Base-by-base conservation (phyloP, 2,329 filamentous ascomycete species). In the Fonsecaea nubica region DNA sequence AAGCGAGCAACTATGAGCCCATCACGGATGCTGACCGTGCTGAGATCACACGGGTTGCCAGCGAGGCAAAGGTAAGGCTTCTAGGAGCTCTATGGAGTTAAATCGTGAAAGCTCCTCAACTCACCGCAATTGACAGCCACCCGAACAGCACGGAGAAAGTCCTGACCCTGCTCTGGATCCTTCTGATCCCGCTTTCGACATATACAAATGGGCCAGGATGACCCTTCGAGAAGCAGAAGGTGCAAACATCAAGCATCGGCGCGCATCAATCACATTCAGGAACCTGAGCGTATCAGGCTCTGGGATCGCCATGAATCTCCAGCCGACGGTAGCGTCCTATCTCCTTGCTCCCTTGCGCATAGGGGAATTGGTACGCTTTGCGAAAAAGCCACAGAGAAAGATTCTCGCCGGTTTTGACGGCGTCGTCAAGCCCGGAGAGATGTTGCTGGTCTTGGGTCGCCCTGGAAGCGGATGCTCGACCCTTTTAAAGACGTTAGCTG, bases 401-500 rank as follows among this genome's bases (percentile, higher is more conserved):
- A 88, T 92, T 55, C 77, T 92, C 21, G 83, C 90, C 61, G 82
- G 86, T 71, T 86, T 84, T 65, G 86, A 88, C 74, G 90, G 90
- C 12, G 90, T 87, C 70, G 86, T 92, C 58, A 88, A 88, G 74
- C 89, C 89, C 0, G 90, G 89, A 21, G 89, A 91, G 77, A 90
- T 91, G 89, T 77, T 90, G 1, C 79, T 91, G 0, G 89, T 92
- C 0, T 80, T 92, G 0, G 90, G 90, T 3, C 82, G 89, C 0
- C 89, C 90, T 0, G 90, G 89, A 0, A 83, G 87, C 2, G 89
- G 89, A 36, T 92, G 90, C 75, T 90, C 89, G 0, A 90, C 89
- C 0, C 81, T 92, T 12, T 80, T 93, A 52, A 92, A 90, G 72
- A 81, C 90, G 72, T 80, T 92, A 3, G 83, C 88, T 57, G 92